Evolutionary conservation across 331 rosid species (phyloP), one percentile per base, ranked within the genome.

Genomic region (Acacia concinna): DNA sequence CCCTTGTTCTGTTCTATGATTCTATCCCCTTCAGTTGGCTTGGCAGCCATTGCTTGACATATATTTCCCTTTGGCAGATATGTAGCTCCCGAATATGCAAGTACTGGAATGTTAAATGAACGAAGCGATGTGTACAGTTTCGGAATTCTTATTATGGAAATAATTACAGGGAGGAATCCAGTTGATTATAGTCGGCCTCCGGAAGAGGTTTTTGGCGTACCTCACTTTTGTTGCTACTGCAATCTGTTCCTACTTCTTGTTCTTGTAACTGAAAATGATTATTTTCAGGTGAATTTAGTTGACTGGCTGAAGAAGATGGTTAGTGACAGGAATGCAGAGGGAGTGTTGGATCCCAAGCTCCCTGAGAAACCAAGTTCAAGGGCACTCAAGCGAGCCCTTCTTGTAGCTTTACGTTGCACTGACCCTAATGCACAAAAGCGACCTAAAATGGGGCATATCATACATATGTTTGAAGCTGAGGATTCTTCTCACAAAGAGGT

Each of bases 231-330:
- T 23, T 38, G 78, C 54, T 52, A 10, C 59, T 4, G 4, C 43
- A 44, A 44, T 21, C 32, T 40, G 54, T 41, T 68, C 35, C 28
- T 40, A 30, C 34, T 44, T 68, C 14, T 41, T 69, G 37, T 49
- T 75, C 37, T 71, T 66, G 64, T 76, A 72, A 51, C 43, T 35
- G 15, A 71, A 66, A 76, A 25, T 65, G 14, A 4, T 64, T 32
- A 69, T 60, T 75, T 76, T 59, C 84, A 89, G 93, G 93, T 87
- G 85, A 87, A 87, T 77, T 70, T 89, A 81, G 88, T 87, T 18
- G 93, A 89, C 69, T 89, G 93, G 93, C 90, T 89, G 51, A 89
- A 87, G 90, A 89, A 77, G 69, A 85, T 89, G 93, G 89, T 89
- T 13, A 68, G 81, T 21, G 67, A 83, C 68, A 80, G 88, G 74